Evolutionary conservation across 2,329 filamentous ascomycete genomes (phyloP), one percentile per base, ranked within the genome.

Genomic region (Penicillium sp.): DNA sequence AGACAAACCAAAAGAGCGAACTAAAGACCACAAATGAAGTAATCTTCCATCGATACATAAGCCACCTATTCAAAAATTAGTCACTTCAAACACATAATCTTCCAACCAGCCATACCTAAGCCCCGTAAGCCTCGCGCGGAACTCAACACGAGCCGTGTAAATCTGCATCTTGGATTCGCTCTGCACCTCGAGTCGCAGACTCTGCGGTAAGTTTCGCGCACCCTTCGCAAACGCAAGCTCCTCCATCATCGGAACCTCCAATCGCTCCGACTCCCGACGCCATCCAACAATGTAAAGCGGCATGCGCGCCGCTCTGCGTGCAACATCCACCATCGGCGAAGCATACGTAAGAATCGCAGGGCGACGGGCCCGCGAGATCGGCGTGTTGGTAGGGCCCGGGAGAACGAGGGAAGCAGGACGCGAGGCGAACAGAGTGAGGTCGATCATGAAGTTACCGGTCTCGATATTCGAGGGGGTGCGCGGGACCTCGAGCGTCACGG

Each of bases 401-500:
- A 65, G 63, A 27, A 63, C 69, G 27, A 62, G 72, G 4, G 65
- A 70, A 8, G 75, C 73, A 22, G 74, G 71, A 22, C 76, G 75
- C 24, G 80, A 50, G n/a, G 52, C 80, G 47, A 90, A 81, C 48
- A 96, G 83, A 56, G 86, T 83, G 14, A 96, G 77, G 44, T 90
- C 87, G 16, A 97, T 78, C 94, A 99, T 99, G 79, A 97, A 97
- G 76, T 97, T 97, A 27, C 94, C 94, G 13, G 84, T 83, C 2
- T 83, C 83, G 21, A 89, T 75, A 67, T 99, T 99, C 1, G 81
- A 75, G 0, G 85, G 86, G 2, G 91, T 94, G 39, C 88, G 86
- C 16, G 94, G 94, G 59, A 99, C 80, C 3, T 84, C 82, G 31
- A 99, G 80, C 21, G 85, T 80, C 1, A 97, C 80, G 5, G 83